Evolutionary conservation across 768 basidiomycete genomes (phyloP).

Genomic region (Hortiboletus flavorubellus): DNA sequence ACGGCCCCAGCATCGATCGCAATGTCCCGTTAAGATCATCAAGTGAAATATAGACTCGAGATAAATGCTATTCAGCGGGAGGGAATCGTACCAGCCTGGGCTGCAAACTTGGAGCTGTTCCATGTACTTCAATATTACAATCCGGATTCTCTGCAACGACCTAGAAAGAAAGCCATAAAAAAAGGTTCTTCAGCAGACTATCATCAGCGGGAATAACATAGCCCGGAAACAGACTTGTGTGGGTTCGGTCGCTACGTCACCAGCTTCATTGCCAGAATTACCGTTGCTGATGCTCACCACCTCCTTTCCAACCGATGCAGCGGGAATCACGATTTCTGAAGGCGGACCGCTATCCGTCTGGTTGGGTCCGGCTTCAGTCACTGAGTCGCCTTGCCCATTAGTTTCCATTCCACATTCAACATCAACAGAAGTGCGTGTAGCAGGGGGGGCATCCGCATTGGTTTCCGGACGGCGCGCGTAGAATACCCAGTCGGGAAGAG

Average conservation of each 20-base stretch:
- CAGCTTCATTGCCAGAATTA: background rate
- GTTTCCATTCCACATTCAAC: conserved; percentile 20
- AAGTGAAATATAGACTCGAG: conserved; percentile 3
- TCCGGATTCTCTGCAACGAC: background rate
- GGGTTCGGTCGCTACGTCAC: background rate
- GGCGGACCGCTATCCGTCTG: background rate
- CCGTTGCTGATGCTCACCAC: background rate
- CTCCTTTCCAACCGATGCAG: background rate
- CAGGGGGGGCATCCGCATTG: background rate
- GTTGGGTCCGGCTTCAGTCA: background rate
- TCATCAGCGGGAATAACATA: background rate
- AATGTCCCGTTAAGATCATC: background rate
- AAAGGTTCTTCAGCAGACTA: conserved; percentile 15
- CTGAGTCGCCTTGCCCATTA: background rate
- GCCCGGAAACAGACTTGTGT: conserved; percentile 22
- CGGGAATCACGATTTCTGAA: background rate
- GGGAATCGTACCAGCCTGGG: conserved; percentile 35
- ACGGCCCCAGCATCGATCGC: background rate
- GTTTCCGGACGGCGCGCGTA: conserved; percentile 29
- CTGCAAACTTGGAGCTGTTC: background rate
- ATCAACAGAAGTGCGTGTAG: conserved; percentile 2
- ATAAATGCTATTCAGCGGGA: conserved; percentile 34
- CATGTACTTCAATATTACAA: background rate
- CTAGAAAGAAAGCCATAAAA: conserved; percentile 12
- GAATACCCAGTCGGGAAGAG: conserved; percentile 45